Percentiles rank a stretch among this genome's conserved stretches.
Conservation (phyloP, 164 flowering plant genomes). For the Vitis rupestris region DNA sequence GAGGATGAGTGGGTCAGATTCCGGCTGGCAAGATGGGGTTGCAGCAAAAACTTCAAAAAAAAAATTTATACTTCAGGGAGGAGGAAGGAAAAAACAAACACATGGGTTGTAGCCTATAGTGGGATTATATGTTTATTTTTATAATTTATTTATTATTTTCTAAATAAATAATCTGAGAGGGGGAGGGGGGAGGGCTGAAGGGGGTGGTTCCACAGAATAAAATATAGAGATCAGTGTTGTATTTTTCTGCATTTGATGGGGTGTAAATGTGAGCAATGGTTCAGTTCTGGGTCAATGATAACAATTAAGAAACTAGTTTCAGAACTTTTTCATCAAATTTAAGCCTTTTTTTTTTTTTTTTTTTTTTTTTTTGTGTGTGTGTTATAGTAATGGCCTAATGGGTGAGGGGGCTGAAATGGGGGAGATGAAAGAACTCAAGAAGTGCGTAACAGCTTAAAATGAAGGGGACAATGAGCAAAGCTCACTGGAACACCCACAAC, state of each 20-base stretch:
- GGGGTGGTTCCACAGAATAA: slow-evolving; percentile 18
- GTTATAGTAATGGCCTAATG: no score
- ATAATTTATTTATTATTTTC: slow-evolving; percentile 42
- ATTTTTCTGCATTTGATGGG: slow-evolving; percentile 2
- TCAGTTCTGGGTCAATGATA: neutral
- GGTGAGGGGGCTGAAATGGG: no score
- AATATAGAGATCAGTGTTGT: slow-evolving; percentile 13
- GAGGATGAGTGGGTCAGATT: slow-evolving; percentile 1
- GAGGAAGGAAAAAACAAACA: neutral
- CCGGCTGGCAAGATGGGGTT: neutral
- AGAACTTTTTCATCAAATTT: no score
- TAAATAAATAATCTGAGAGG: slow-evolving; percentile 23
- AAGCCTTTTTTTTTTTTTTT: neutral
- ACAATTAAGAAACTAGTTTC: no score
- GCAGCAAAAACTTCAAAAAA: neutral
- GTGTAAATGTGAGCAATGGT: slow-evolving; percentile 18
- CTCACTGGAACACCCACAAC: slow-evolving; percentile 7
- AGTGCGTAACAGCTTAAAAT: slow-evolving; percentile 8
- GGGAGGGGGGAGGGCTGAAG: slow-evolving; percentile 10
- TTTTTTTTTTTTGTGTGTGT: neutral
- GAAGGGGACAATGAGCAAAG: slow-evolving; percentile 1
- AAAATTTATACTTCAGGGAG: neutral
- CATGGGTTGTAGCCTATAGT: slow-evolving; percentile 16
- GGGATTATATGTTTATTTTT: slow-evolving; percentile 22
- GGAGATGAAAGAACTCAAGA: no score